phyloP scores from a whole-genome alignment of 805 yeast genomes.

The Kodamaea fukazawae region DNA sequence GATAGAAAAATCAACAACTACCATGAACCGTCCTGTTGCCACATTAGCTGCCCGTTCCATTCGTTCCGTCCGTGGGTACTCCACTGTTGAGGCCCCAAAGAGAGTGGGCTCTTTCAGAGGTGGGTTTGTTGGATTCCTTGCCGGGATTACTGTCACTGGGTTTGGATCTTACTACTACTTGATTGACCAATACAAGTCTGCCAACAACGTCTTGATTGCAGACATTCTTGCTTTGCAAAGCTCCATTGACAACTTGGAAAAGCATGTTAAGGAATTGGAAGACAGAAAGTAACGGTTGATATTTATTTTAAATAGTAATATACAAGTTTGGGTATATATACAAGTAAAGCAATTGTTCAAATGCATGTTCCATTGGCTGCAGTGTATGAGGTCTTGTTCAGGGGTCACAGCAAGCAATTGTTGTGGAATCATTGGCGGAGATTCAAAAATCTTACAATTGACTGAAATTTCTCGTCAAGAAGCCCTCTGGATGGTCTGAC shows the following conservation, averaged over 20 bases:
- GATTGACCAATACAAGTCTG: slow-evolving; percentile 70
- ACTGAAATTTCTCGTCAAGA: too few species aligned
- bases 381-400: not conserved
- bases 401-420: too few species aligned
- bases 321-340: not conserved
- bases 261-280: slow-evolving; percentile 61
- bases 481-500: too few species aligned
- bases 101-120: slow-evolving; percentile 44
- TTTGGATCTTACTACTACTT: slow-evolving; percentile 74
- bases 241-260: slow-evolving; percentile 64
- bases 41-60: not conserved
- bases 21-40: slow-evolving; percentile 19
- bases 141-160: slow-evolving; percentile 75
- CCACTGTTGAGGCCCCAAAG: slow-evolving; percentile 29
- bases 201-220: slow-evolving; percentile 69
- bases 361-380: not conserved
- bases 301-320: not conserved
- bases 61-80: slow-evolving; percentile 25
- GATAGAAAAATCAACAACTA: slow-evolving; percentile 5
- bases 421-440: too few species aligned
- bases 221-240: slow-evolving; percentile 72
- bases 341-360: too few species aligned
- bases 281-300: slow-evolving; percentile 30
- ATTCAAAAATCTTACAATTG: too few species aligned
- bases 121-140: slow-evolving; percentile 69